Base-by-base conservation (phyloP, 148 eudicot genomes). In the Rhododendron ovatum region DNA sequence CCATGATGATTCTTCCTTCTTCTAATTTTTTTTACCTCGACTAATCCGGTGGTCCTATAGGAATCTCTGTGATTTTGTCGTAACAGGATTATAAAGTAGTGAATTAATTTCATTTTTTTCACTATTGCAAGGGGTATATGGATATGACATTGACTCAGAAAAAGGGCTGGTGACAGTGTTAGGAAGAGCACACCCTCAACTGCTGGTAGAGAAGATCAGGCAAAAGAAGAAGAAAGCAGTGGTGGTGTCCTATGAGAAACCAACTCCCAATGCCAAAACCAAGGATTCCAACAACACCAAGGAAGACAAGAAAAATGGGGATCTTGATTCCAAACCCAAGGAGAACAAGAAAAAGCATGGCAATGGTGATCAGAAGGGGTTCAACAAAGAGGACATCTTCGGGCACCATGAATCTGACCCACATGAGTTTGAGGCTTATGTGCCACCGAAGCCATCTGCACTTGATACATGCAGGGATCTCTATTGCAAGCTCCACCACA, bases 141-240 rank as follows among this genome's bases (percentile, higher is more conserved):
- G 57, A 28, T 74, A 26, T 10, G 39, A 43, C 7, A 17, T 83
- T 2, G 57, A 83, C 17, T 22, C 5, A n/a, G 39, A 28, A 45
- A 63, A 67, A 14, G 77, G 57, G 57, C 78, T 61, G 35, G 85
- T 83, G 20, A 83, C 39, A 83, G 85, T 83, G 14, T 12, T 35
- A 45, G 85, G 85, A 10, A 45, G 9, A 24, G 78, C 48, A 67
- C 57, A 45, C 41, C 85, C 85, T n/a, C 15, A 17, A 15, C 18
- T 83, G 13, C 37, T 83, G 37, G 13, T 67, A 5, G 50, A 83
- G 85, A 47, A 43, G 53, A 43, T 83, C 10, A 51, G 41, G 2
- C 48, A 83, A 1, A 67, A 26, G 43, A 67, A 67, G 3, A 83
- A 83, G 77, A 63, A 26, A 63, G 85, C 57, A 67, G 78, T 12